These are phyloP conservation scores for Miamiensis avidus DNA, from an alignment of 169 alveolate species.

Conservation along the genomic window DNA sequence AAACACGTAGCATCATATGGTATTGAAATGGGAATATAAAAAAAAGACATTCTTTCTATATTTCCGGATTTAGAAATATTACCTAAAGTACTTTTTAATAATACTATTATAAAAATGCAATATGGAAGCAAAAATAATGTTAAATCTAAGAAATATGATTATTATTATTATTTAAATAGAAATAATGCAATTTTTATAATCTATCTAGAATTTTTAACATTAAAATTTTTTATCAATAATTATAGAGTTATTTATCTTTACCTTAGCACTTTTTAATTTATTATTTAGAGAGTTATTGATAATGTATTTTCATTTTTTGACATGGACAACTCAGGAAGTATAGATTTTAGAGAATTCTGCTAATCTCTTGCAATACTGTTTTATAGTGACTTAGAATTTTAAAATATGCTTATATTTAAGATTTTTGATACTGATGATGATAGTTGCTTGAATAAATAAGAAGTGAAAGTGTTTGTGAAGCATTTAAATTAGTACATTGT, in stretches of 20 bases:
- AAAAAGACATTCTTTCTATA: background rate
- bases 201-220: too few relatives aligned
- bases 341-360: conserved; percentile 31
- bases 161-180: too few relatives aligned
- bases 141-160: too few relatives aligned
- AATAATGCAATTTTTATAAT: too few relatives aligned
- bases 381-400: conserved; percentile 8
- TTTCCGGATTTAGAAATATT: background rate
- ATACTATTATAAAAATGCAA: too few relatives aligned
- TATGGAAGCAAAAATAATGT: too few relatives aligned
- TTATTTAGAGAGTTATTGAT: background rate
- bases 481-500: background rate
- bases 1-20: background rate
- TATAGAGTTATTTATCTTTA: background rate
- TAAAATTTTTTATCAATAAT: too few relatives aligned
- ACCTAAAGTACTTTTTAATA: background rate
- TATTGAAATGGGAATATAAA: background rate
- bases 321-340: conserved; percentile 25
- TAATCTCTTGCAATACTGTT: conserved; percentile 9
- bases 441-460: conserved; percentile 24
- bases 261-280: background rate
- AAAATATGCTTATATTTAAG: background rate
- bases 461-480: conserved; percentile 6
- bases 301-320: conserved; percentile 31
- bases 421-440: conserved; percentile 31